Evolutionary conservation across 768 basidiomycete species (phyloP).

Genomic region (Naganishia onofrii): DNA sequence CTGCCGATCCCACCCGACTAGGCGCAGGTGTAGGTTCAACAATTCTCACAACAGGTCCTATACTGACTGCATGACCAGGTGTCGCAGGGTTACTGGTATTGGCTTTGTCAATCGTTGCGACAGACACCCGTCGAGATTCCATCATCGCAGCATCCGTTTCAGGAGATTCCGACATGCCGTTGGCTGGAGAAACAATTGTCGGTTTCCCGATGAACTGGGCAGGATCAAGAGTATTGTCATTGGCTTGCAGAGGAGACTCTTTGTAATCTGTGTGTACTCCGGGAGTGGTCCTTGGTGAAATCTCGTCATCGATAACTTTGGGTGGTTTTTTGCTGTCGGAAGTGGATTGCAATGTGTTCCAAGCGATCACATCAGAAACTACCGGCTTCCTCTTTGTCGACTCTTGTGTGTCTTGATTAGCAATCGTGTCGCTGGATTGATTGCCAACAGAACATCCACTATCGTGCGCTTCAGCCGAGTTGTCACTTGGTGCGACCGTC

Average conservation of each 20-base stretch:
- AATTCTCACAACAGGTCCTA: constrained; percentile 27
- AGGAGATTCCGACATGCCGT: background rate
- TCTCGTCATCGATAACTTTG: background rate
- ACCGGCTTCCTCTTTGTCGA: background rate
- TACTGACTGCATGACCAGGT: background rate
- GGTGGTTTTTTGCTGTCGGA: background rate
- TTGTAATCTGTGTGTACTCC: background rate
- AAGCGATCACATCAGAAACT: background rate
- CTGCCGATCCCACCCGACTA: constrained; percentile 42
- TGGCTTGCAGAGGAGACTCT: background rate
- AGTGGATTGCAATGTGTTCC: background rate
- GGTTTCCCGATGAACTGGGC: too few relatives aligned
- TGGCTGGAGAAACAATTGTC: background rate
- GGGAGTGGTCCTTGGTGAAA: constrained; percentile 13
- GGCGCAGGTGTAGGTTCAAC: constrained; percentile 52
- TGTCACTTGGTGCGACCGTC: background rate
- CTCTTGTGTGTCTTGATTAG: background rate
- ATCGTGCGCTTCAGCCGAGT: background rate
- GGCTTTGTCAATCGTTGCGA: background rate
- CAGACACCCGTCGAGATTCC: background rate
- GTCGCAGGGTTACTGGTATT: constrained; percentile 2
- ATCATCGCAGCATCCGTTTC: background rate
- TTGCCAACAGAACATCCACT: background rate
- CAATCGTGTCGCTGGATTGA: background rate
- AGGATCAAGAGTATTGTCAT: background rate